Conservation (phyloP, 2,329 filamentous ascomycete genomes). For the Mycocentrospora acerina region DNA sequence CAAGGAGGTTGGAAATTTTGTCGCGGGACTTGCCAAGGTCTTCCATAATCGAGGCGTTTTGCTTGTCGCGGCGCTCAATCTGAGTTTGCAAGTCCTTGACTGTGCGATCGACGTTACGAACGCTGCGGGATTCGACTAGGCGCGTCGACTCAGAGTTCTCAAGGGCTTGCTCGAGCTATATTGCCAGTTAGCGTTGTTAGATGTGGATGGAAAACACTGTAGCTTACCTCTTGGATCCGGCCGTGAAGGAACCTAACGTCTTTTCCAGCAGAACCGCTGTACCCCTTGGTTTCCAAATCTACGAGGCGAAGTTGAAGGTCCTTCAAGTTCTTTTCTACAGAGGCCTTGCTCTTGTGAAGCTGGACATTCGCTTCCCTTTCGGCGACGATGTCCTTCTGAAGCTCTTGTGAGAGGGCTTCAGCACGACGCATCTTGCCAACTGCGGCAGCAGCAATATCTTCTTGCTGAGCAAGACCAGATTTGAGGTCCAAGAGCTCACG, state of each 20-base stretch:
- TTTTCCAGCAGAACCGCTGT: constrained; percentile 81
- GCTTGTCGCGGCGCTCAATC: constrained; percentile 90
- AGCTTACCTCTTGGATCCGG: constrained; percentile 86
- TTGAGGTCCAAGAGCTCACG: constrained; percentile 88
- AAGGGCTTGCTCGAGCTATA: constrained; percentile 81
- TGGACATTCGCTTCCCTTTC: constrained; percentile 81
- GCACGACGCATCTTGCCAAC: constrained; percentile 97
- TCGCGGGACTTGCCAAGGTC: constrained; percentile 85
- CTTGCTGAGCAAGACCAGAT: constrained; percentile 83
- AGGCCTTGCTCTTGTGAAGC: constrained; percentile 86
- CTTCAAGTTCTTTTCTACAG: constrained; percentile 84
- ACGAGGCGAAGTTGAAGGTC: constrained; percentile 88
- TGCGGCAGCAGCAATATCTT: constrained; percentile 87
- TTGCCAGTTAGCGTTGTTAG: constrained; percentile 12
- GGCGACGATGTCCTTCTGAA: constrained; percentile 86
- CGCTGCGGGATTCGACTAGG: constrained; percentile 78
- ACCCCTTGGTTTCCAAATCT: constrained; percentile 95
- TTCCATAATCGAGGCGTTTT: constrained; percentile 75
- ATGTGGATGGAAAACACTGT: not conserved
- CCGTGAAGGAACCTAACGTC: constrained; percentile 95
- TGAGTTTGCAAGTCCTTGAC: constrained; percentile 92
- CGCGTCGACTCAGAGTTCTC: constrained; percentile 80
- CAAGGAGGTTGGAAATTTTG: constrained; percentile 84
- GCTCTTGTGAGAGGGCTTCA: constrained; percentile 81
- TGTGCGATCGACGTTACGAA: constrained; percentile 88